Evolutionary conservation across 73 alveolate genomes (phyloP), one percentile per base, ranked within the genome.

Genomic region (Paraurostyla sp.): DNA sequence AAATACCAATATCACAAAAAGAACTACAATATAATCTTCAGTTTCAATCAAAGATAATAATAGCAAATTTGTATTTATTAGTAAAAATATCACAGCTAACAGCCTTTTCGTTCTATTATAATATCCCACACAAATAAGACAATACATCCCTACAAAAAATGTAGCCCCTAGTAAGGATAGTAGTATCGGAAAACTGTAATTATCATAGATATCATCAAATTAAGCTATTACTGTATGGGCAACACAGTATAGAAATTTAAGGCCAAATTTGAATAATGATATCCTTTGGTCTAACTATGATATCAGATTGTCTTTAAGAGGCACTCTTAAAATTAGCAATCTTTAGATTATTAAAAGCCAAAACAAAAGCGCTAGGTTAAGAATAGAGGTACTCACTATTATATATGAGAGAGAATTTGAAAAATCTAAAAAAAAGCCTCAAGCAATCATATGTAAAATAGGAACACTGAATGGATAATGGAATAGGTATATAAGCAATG

Each of bases 251-350:
- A 7, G 6, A 36, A 65, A 15, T 40, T 65, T 65, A 11, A 65
- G 13, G 0, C 35, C 16, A 1, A 38, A 38, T 40, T 40, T 65
- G n/a, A 65, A 22, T 18, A 13, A 30, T 38, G 33, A 18, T 0
- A 40, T 6, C 0, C 82, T 2, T 16, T 40, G 42, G 25, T 65
- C 82, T 33, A 65, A 38, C 60, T 65, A 65, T 15, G 60, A 15
- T 38, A 65, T 33, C 41, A 40, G 20, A 38, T 65, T 65, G 4
- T 16, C 3, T 3, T 18, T 38, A 16, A 65, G 4, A 16, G 56
- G 56, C 1, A 65, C 58, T 40, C 82, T 33, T 40, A 65, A 58
- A 38, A 40, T 65, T 58, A 65, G 35, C 23, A 65, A 40, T 65
- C 36, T 65, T 65, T 65, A 38, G 15, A 65, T 15, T 15, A 65